Percentiles rank a stretch among this genome's conserved stretches.
Evolutionary conservation across 805 yeast species (phyloP).

Genomic region (Saccharomycopsis capsularis): DNA sequence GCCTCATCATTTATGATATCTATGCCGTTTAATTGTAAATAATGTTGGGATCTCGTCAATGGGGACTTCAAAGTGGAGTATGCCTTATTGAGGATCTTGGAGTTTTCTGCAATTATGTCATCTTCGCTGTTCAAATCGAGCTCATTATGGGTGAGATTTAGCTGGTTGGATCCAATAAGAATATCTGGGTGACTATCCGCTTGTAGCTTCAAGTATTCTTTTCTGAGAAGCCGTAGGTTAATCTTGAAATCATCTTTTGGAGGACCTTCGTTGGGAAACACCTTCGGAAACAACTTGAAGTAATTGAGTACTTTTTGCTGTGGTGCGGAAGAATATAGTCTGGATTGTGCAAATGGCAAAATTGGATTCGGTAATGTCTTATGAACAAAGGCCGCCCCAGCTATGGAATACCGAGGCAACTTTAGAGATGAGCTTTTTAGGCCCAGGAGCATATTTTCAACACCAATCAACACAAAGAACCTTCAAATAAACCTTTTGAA

Average conservation of each 20-base stretch:
- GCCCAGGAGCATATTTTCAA: too few relatives aligned
- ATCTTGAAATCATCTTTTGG: constrained; percentile 53
- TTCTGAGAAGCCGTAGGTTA: constrained; percentile 49
- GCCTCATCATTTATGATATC: constrained; percentile 50
- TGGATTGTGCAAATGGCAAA: too few relatives aligned
- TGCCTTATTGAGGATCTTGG: constrained; percentile 67
- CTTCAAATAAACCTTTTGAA: too few relatives aligned
- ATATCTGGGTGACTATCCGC: constrained; percentile 78
- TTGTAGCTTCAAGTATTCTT: constrained; percentile 72
- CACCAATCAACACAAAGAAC: too few relatives aligned
- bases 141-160: background rate
- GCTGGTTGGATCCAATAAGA: constrained; percentile 23
- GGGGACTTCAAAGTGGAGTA: constrained; percentile 68
- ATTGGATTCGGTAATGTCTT: too few relatives aligned
- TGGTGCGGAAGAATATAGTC: too few relatives aligned
- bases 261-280: constrained; percentile 62
- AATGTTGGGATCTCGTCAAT: constrained; percentile 57
- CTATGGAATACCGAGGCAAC: too few relatives aligned
- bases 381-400: too few relatives aligned
- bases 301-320: constrained; percentile 30
- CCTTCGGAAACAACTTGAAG: constrained; percentile 67
- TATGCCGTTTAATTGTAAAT: constrained; percentile 39
- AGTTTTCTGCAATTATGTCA: constrained; percentile 29
- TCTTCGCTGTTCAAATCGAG: constrained; percentile 23
- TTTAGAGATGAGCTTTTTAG: too few relatives aligned